Percentiles rank a stretch among this genome's conserved stretches.
phyloP scores from a whole-genome alignment of 108 stramenopile genomes.

The Aurantiochytrium sp. region DNA sequence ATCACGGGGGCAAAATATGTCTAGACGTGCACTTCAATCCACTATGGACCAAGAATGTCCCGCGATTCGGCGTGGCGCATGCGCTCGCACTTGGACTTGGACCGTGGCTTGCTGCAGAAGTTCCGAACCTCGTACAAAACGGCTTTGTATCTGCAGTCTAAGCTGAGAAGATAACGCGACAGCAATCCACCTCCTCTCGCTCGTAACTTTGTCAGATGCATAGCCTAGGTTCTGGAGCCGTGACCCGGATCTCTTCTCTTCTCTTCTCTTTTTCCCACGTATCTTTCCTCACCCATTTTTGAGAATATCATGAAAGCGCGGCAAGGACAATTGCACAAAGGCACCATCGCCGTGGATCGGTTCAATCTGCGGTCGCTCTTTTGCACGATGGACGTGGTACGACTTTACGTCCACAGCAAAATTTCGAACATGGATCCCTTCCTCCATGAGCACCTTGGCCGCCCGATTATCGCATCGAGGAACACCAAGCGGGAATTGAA shows the following conservation, averaged over 20 bases:
- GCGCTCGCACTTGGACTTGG: conserved; percentile 3
- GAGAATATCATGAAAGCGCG: background rate
- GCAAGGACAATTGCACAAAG: background rate
- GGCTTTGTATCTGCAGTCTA: background rate
- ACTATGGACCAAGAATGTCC: background rate
- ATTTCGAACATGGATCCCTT: background rate
- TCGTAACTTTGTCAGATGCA: too few relatives aligned
- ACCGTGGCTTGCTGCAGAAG: conserved; percentile 14
- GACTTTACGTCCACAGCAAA: background rate
- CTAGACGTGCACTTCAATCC: conserved; percentile 17
- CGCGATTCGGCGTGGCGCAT: conserved; percentile 17
- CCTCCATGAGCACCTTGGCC: background rate
- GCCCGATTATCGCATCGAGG: conserved; percentile 28
- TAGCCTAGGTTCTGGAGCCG: too few relatives aligned
- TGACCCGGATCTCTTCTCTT: too few relatives aligned
- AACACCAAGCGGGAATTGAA: background rate
- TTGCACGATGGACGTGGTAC: background rate
- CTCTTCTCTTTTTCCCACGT: too few relatives aligned
- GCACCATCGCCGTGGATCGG: background rate
- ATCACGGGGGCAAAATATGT: conserved; percentile 18
- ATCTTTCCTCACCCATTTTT: too few relatives aligned
- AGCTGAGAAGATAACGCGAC: too few relatives aligned
- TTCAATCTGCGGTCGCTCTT: background rate
- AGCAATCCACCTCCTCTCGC: too few relatives aligned
- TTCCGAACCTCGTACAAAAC: background rate